Conservation (phyloP, 2,329 filamentous ascomycete species). For the Cladosporium cucumerinum region DNA sequence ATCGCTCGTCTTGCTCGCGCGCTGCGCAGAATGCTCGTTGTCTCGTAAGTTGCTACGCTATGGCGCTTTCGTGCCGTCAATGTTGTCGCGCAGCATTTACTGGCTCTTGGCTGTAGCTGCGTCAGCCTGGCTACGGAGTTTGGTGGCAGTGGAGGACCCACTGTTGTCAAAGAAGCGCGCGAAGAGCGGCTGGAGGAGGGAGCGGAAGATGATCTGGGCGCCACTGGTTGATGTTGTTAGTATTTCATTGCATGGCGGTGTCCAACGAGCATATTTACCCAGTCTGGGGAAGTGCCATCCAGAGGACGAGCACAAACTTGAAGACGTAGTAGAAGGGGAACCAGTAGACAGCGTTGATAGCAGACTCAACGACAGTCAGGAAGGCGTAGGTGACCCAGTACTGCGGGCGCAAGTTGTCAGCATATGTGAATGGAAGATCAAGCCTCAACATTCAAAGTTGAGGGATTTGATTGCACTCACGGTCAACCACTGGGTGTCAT, state of each 20-base stretch:
- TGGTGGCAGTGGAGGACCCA: constrained; percentile 58
- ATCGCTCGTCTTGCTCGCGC: constrained; percentile 14
- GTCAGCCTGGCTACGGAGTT: constrained; percentile 85
- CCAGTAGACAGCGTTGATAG: constrained; percentile 84
- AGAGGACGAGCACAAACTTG: constrained; percentile 97
- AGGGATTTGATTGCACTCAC: constrained; percentile 34
- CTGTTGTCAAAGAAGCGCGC: constrained; percentile 78
- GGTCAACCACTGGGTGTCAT: constrained; percentile 78
- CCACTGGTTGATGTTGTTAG: constrained; percentile 57
- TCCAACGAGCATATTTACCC: constrained; percentile 59
- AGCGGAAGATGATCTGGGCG: constrained; percentile 94
- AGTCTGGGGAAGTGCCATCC: constrained; percentile 95
- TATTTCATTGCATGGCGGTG: not conserved
- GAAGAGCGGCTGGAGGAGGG: constrained; percentile 87
- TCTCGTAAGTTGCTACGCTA: constrained; percentile 14
- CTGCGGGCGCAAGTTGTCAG: constrained; percentile 36
- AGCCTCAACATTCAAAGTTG: not conserved
- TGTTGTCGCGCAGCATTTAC: constrained; percentile 42
- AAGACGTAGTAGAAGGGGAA: constrained; percentile 99
- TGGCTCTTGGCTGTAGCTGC: constrained; percentile 50
- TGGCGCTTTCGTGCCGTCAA: constrained; percentile 8
- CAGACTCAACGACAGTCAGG: constrained; percentile 78
- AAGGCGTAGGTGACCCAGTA: constrained; percentile 87
- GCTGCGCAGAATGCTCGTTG: constrained; percentile 13
- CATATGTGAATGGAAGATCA: constrained; percentile 3